phyloP scores from a whole-genome alignment of 2,329 filamentous ascomycete species.

The Esteya vermicola region DNA sequence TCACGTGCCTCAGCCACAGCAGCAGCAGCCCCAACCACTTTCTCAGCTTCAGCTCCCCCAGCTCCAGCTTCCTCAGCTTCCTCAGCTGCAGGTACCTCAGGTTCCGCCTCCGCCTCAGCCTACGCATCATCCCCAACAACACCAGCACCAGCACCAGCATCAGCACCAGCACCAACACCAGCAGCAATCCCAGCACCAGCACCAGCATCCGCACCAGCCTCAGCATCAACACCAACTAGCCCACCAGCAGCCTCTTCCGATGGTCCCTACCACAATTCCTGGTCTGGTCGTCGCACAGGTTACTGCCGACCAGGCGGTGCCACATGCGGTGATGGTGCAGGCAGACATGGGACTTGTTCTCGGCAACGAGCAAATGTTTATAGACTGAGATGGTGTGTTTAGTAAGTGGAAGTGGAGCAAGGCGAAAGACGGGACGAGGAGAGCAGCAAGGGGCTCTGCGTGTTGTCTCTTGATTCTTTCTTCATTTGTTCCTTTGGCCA shows the following conservation, averaged over 20 bases:
- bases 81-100: too few species aligned
- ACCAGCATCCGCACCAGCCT: neutral
- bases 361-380: conserved; percentile 34
- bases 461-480: neutral
- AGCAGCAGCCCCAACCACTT: neutral
- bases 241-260: conserved; percentile 8
- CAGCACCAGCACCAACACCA: too few species aligned
- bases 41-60: too few species aligned
- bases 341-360: conserved; percentile 29
- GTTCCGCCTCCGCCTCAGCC: too few species aligned
- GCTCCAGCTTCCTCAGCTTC: too few species aligned
- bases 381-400: conserved; percentile 35
- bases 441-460: neutral
- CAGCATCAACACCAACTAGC: too few species aligned
- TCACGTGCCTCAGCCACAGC: conserved; percentile 16
- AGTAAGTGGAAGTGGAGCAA: too few species aligned
- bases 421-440: too few species aligned
- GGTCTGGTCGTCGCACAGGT: neutral
- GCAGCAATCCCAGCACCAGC: too few species aligned
- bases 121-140: too few species aligned
- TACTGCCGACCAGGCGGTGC: conserved; percentile 6
- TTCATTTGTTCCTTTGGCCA: neutral
- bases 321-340: conserved; percentile 8
- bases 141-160: neutral
- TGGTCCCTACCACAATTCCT: conserved; percentile 9